These are phyloP conservation scores for Russula olivacea DNA, from an alignment of 768 basidiomycete species.

Conservation along the genomic window DNA sequence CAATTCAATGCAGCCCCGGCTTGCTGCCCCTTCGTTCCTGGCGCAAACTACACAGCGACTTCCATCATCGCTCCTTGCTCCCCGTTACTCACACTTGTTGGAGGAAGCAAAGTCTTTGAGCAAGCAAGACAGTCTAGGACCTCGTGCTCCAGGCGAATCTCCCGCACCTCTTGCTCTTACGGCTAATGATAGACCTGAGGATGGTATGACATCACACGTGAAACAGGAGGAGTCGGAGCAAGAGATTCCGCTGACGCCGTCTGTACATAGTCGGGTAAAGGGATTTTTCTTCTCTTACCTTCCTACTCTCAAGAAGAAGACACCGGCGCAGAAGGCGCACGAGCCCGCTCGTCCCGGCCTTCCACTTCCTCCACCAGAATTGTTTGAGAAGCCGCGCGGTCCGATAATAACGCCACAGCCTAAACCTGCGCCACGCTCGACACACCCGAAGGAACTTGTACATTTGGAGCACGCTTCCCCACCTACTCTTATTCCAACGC, in stretches of 20 bases:
- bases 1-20: slow-evolving; percentile 22
- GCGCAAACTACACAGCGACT: slow-evolving; percentile 29
- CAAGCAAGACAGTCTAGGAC: slow-evolving; percentile 9
- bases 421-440: slow-evolving; percentile 40
- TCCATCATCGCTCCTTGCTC: slow-evolving; percentile 45
- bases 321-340: slow-evolving; percentile 26
- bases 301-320: slow-evolving; percentile 42
- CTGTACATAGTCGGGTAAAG: slow-evolving; percentile 48
- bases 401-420: slow-evolving; percentile 57
- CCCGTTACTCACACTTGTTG: slow-evolving; percentile 52
- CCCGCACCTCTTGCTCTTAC: neutral
- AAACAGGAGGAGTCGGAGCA: neutral
- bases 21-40: slow-evolving; percentile 33
- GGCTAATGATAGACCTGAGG: neutral
- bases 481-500: slow-evolving; percentile 41
- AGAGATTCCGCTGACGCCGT: slow-evolving; percentile 28
- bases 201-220: neutral
- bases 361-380: slow-evolving; percentile 50
- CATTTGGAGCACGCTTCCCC: slow-evolving; percentile 49
- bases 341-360: slow-evolving; percentile 37
- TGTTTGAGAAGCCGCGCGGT: slow-evolving; percentile 45
- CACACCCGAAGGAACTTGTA: slow-evolving; percentile 61
- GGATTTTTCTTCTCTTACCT: slow-evolving; percentile 59
- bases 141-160: neutral
- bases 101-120: slow-evolving; percentile 46